These are phyloP conservation scores for Kodamaea sp. DNA, from an alignment of 1,139 yeast species.

Conservation along the genomic window DNA sequence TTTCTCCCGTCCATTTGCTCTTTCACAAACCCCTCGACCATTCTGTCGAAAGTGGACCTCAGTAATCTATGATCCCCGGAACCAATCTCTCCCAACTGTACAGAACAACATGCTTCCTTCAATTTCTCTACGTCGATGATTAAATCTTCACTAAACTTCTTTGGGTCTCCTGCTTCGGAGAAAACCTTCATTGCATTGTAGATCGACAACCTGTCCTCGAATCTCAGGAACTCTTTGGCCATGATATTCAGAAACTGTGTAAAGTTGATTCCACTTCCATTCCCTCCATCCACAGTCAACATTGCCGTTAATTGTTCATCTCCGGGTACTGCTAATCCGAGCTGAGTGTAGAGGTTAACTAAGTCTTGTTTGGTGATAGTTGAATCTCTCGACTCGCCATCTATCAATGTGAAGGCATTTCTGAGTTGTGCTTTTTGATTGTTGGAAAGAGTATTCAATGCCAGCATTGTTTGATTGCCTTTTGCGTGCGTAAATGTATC, in stretches of 20 bases:
- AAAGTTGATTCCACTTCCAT: constrained; percentile 53
- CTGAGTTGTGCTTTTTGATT: constrained; percentile 46
- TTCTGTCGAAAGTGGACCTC: constrained; percentile 50
- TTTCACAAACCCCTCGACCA: constrained; percentile 58
- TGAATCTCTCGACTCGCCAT: constrained; percentile 78
- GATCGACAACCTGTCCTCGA: constrained; percentile 64
- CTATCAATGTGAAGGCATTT: constrained; percentile 64
- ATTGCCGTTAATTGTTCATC: constrained; percentile 48
- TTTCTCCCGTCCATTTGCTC: constrained; percentile 60
- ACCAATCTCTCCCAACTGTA: constrained; percentile 44
- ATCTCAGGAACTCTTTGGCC: constrained; percentile 56
- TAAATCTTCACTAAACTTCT: constrained; percentile 26
- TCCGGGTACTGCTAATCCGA: constrained; percentile 45
- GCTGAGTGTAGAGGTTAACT: constrained; percentile 51
- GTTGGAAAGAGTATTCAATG: constrained; percentile 40
- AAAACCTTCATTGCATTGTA: constrained; percentile 64
- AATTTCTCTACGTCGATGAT: constrained; percentile 53
- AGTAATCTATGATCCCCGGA: constrained; percentile 54
- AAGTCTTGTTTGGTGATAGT: constrained; percentile 61
- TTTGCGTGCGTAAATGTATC: too few relatives aligned
- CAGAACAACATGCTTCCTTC: constrained; percentile 49
- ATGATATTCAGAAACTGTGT: constrained; percentile 70
- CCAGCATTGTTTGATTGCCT: constrained; percentile 24
- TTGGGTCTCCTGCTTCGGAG: constrained; percentile 32
- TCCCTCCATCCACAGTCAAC: constrained; percentile 37